Percentiles rank a stretch among this genome's conserved stretches.
Evolutionary conservation across 2,329 filamentous ascomycete species (phyloP).

Genomic region (Colletotrichum chlorophyti): DNA sequence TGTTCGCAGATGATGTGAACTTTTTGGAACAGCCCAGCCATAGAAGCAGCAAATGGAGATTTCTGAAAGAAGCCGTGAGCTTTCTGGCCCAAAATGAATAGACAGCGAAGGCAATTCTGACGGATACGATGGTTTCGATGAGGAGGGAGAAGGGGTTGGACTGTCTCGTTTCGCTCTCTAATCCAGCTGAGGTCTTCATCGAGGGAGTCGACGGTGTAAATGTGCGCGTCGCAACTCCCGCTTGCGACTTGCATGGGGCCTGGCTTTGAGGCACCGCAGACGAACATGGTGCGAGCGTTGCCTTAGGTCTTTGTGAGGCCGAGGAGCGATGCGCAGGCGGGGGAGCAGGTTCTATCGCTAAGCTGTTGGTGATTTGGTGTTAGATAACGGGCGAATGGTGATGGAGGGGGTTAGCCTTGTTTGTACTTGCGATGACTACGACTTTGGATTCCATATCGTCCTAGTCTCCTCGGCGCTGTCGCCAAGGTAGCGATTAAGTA

Average conservation of each 20-base stretch:
- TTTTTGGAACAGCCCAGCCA: too few species aligned
- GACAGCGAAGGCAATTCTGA: too few species aligned
- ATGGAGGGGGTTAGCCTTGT: too few species aligned
- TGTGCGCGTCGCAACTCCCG: conserved; percentile 59
- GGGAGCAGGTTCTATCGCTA: conserved; percentile 63
- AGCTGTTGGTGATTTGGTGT: conserved; percentile 33
- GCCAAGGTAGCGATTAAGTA: not conserved
- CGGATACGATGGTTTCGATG: too few species aligned
- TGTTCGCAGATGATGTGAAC: too few species aligned
- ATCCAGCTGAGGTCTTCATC: conserved; percentile 17
- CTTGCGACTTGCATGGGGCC: conserved; percentile 63
- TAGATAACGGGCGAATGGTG: too few species aligned
- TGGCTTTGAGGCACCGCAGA: conserved; percentile 61
- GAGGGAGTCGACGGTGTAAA: conserved; percentile 35
- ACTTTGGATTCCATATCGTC: not conserved
- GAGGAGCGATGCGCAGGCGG: conserved; percentile 64
- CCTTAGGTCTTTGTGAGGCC: conserved; percentile 58
- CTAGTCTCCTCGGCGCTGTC: not conserved
- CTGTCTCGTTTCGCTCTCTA: not conserved
- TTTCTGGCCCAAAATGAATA: too few species aligned
- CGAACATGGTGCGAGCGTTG: conserved; percentile 61
- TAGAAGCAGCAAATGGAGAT: too few species aligned
- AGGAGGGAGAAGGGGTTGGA: not conserved
- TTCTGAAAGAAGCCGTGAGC: too few species aligned
- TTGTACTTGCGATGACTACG: conserved; percentile 8